Percentiles rank a stretch among this genome's conserved stretches.
Evolutionary conservation across 306 rosid genomes (phyloP).

Genomic region (Begonia peltatifolia): DNA sequence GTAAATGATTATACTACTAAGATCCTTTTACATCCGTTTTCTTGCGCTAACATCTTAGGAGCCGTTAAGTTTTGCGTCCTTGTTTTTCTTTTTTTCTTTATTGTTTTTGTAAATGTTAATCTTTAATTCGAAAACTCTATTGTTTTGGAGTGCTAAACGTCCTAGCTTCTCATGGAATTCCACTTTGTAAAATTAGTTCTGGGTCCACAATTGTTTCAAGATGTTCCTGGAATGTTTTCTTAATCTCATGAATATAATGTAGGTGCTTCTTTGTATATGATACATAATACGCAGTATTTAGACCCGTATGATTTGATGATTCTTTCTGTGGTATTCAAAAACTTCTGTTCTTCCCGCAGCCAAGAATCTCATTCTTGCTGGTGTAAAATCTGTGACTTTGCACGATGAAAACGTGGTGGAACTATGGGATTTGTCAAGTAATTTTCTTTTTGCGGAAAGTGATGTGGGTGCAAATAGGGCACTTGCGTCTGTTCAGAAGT

Average conservation of each 20-base stretch:
- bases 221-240: too few species aligned
- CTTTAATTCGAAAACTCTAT: too few species aligned
- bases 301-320: not conserved
- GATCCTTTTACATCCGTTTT: too few species aligned
- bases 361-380: conserved; percentile 86
- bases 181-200: too few species aligned
- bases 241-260: not conserved
- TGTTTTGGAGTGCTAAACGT: too few species aligned
- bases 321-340: conserved; percentile 8
- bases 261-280: not conserved
- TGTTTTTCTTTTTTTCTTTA: not conserved
- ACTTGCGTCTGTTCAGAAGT: conserved; percentile 57
- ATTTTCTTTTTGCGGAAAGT: conserved; percentile 49
- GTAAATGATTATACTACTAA: conserved; percentile 14
- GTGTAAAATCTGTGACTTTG: conserved; percentile 80
- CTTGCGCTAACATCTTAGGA: too few species aligned
- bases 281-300: not conserved
- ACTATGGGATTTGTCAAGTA: conserved; percentile 76
- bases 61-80: too few species aligned
- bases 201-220: too few species aligned
- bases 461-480: conserved; percentile 78
- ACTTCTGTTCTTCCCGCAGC: conserved; percentile 41
- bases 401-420: conserved; percentile 73
- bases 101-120: not conserved
- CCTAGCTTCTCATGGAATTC: too few species aligned